Conservation (phyloP, 2,329 filamentous ascomycete species). For the Fusarium sp. region DNA sequence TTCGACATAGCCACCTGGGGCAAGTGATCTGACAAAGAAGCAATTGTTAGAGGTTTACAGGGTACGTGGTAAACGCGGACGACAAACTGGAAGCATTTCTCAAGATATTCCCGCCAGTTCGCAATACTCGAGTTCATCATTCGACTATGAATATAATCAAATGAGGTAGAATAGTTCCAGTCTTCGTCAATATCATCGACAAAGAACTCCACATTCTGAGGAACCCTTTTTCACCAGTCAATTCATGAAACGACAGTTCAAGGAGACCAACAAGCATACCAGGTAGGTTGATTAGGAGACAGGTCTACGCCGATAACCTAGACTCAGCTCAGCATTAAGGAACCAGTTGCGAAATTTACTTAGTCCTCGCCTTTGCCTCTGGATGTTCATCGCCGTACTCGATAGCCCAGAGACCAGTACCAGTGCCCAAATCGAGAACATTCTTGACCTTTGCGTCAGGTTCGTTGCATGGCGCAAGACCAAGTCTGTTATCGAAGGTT, state of each 20-base stretch:
- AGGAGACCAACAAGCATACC: conserved; percentile 1
- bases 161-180: conserved; percentile 10
- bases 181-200: conserved; percentile 27
- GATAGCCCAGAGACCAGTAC: conserved; percentile 21
- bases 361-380: not conserved
- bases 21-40: conserved; percentile 3
- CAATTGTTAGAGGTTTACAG: not conserved
- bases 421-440: conserved; percentile 20
- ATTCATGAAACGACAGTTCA: not conserved
- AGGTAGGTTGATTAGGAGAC: conserved; percentile 10
- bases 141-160: conserved; percentile 26
- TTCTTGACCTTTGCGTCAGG: not conserved
- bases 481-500: too few species aligned
- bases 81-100: conserved; percentile 17
- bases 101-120: conserved; percentile 10
- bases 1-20: conserved; percentile 15
- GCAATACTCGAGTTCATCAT: conserved; percentile 21
- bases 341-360: not conserved
- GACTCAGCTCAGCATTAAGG: too few species aligned
- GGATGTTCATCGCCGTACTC: conserved; percentile 27
- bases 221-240: conserved; percentile 6
- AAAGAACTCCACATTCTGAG: conserved; percentile 16
- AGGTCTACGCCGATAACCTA: conserved; percentile 20
- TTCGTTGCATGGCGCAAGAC: not conserved
- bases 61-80: too few species aligned